A percentile compares a stretch with the other conserved stretches of the same genome.
These are phyloP conservation scores for Thuja plicata DNA, from an alignment of 83 land plant species.

Conservation along the genomic window DNA sequence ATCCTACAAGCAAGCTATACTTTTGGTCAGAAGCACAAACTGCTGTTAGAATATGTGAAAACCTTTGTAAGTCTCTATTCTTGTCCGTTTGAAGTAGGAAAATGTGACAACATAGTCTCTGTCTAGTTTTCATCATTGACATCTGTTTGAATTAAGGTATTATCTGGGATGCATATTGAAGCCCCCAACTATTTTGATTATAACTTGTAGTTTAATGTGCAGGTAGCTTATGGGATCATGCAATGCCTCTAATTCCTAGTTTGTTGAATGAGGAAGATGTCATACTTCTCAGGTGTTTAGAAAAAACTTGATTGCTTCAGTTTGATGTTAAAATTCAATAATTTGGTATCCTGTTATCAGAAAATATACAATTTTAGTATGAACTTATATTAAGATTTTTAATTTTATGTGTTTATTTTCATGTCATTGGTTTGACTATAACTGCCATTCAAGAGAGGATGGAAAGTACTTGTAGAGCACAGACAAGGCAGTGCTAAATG, in stretches of 20 bases:
- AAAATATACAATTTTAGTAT: background rate
- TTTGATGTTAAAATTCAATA: background rate
- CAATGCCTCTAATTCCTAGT: conserved; percentile 52
- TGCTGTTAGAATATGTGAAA: conserved; percentile 61
- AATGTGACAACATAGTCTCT: background rate
- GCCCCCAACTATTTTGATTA: background rate
- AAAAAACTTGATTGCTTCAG: background rate
- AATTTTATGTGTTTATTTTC: background rate
- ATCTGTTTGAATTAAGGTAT: background rate
- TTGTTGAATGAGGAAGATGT: conserved; percentile 62
- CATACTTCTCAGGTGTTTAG: conserved; percentile 63
- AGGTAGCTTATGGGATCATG: conserved; percentile 65
- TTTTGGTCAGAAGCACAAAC: conserved; percentile 41
- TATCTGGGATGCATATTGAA: background rate
- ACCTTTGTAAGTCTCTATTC: conserved; percentile 53
- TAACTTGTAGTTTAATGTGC: background rate
- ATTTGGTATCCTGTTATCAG: background rate
- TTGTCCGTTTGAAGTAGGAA: background rate
- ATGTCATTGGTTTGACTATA: background rate
- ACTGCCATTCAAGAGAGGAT: background rate
- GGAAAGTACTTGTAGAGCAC: background rate
- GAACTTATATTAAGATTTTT: background rate
- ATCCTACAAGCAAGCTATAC: conserved; percentile 20
- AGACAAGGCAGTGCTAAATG: background rate
- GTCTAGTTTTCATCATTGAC: background rate